Base-by-base conservation (phyloP, 768 basidiomycete genomes). In the Mycena chlorophos region DNA sequence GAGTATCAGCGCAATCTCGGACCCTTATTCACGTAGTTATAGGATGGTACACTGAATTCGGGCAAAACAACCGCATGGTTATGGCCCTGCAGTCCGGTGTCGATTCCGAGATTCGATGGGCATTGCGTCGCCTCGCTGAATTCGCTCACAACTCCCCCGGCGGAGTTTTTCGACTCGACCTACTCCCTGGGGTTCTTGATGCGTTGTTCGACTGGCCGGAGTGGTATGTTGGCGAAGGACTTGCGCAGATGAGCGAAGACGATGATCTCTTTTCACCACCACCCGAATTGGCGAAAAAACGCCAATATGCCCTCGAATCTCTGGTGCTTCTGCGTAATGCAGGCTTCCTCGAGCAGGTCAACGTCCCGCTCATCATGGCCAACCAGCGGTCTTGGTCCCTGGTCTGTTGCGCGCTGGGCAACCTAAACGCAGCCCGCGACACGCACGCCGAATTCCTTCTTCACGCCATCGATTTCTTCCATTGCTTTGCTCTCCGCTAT, bases 11-110 rank as follows among this genome's bases (percentile, higher is more conserved):
- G n/a, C n/a, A n/a, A n/a, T n/a, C n/a, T n/a, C 31, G 17, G 31
- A 34, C 31, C 31, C 31, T 8, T 8, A 8, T 17, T 34, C 31
- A 34, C 31, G 10, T 8, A 34, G 42, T 29, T 53, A 22, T 61
- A 91, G 89, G 89, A 63, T 92, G 90, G 85, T 94, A 91, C 65
- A 89, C 91, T n/a, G 90, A 94, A 62, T 75, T 80, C 1, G 78
- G 82, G 2, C 76, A 88, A 1, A 87, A 76, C 66, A 98, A 98
- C 68, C 83, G 95, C 40, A 92, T 97, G 84, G 77, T 93, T n/a
- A 83, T 99, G 16, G 87, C n/a, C 94, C 73, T 98, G 38, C 83
- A 86, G 25, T 97, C 92, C 14, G 88, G 86, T 4, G 87, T 98
- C 46, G 79, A 85, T 50, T 71, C 82, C 6, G 96, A 98, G 66